Percentiles rank a stretch among this genome's conserved stretches.
Evolutionary conservation across 164 flowering plant species (phyloP).

Genomic region (Umbilicus rupestris): DNA sequence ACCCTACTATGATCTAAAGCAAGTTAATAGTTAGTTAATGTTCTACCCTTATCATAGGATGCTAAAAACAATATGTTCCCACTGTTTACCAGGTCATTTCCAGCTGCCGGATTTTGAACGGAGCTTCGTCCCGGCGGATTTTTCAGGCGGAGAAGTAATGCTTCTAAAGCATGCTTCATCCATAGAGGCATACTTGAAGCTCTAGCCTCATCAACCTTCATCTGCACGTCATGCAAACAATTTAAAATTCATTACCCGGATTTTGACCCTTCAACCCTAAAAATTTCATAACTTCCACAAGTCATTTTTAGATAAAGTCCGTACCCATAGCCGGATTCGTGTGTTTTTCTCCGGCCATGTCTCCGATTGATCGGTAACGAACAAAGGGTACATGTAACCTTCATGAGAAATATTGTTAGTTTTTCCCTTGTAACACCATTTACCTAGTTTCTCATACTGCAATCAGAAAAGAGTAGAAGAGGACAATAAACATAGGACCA

Average conservation of each 20-base stretch:
- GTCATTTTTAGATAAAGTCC: too few species aligned
- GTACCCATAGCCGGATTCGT: neutral
- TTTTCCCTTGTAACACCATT: conserved; percentile 6
- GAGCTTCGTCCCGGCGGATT: neutral
- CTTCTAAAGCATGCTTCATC: conserved; percentile 6
- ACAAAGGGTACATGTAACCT: conserved; percentile 3
- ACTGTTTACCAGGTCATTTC: conserved; percentile 4
- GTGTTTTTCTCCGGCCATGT: conserved; percentile 4
- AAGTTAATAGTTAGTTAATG: neutral
- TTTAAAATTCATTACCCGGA: neutral
- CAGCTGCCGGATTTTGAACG: neutral
- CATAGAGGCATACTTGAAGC: neutral
- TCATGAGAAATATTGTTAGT: neutral
- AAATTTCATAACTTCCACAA: too few species aligned
- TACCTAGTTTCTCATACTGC: neutral
- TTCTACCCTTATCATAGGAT: neutral
- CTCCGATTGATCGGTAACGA: neutral
- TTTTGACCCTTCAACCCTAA: too few species aligned
- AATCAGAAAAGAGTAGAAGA: neutral
- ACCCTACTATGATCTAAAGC: neutral
- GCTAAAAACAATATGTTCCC: neutral
- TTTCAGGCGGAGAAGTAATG: neutral
- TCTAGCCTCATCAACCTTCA: conserved; percentile 1
- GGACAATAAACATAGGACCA: neutral
- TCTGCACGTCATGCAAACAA: neutral